A percentile compares a stretch with the other conserved stretches of the same genome.
Conservation (phyloP, 768 basidiomycete species). For the Boletus huronensis region DNA sequence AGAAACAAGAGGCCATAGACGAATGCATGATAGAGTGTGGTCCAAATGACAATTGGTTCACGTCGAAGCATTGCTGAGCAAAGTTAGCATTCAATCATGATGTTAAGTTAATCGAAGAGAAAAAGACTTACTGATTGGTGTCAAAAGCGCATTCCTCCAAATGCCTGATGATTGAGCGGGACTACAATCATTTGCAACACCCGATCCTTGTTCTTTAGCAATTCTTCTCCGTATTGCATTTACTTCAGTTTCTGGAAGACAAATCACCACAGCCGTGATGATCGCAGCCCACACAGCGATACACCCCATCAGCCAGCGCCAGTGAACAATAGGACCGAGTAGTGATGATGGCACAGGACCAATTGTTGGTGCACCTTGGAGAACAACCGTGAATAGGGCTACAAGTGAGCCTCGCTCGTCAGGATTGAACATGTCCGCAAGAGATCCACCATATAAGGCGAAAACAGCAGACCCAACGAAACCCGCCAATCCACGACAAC, state of each 20-base stretch:
- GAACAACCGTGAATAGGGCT: slow-evolving; percentile 23
- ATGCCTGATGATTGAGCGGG: not conserved
- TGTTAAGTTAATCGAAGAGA: not conserved
- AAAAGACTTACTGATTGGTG: slow-evolving; percentile 16
- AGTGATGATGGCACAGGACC: slow-evolving; percentile 27
- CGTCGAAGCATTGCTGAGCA: slow-evolving; percentile 15
- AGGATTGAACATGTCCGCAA: slow-evolving; percentile 23
- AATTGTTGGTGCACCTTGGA: slow-evolving; percentile 27
- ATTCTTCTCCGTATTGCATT: slow-evolving; percentile 17
- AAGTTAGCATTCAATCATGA: not conserved
- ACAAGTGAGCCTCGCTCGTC: slow-evolving; percentile 24
- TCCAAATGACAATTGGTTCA: slow-evolving; percentile 27
- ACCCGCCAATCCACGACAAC: slow-evolving; percentile 22
- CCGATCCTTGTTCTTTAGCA: not conserved
- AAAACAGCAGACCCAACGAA: slow-evolving; percentile 21
- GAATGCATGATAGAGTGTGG: slow-evolving; percentile 24
- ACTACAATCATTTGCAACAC: not conserved
- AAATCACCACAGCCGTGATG: slow-evolving; percentile 13
- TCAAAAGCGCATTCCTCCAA: slow-evolving; percentile 12
- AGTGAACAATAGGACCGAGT: slow-evolving; percentile 17
- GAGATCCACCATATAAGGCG: slow-evolving; percentile 23
- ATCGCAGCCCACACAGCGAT: slow-evolving; percentile 19
- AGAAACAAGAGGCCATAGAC: slow-evolving; percentile 25
- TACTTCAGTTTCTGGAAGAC: slow-evolving; percentile 22
- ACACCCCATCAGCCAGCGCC: slow-evolving; percentile 23